These are phyloP conservation scores for Lithospermum erythrorhizon DNA, from an alignment of 257 asterid genomes.

Conservation along the genomic window DNA sequence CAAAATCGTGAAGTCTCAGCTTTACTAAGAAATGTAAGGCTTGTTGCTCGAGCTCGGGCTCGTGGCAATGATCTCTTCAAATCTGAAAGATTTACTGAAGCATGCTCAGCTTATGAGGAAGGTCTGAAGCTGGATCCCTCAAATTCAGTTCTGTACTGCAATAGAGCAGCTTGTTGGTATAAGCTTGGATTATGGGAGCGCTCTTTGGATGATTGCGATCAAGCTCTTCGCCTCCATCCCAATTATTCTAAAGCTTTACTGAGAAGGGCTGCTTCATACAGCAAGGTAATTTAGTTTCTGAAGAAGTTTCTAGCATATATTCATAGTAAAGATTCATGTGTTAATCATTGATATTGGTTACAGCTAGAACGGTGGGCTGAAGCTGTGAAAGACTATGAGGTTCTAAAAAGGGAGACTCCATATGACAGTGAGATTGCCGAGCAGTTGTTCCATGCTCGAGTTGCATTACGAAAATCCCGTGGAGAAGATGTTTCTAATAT, in stretches of 20 bases:
- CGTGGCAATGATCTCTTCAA: conserved; percentile 63
- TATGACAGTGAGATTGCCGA: conserved; percentile 67
- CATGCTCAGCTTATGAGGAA: conserved; percentile 61
- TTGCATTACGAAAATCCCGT: conserved; percentile 53
- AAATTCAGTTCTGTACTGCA: conserved; percentile 58
- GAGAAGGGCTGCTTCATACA: conserved; percentile 76
- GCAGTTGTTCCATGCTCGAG: conserved; percentile 63
- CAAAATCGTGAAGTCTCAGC: conserved; percentile 32
- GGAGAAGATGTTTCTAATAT: conserved; percentile 73
- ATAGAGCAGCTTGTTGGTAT: conserved; percentile 86
- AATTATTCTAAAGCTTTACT: conserved; percentile 73
- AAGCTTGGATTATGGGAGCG: conserved; percentile 74
- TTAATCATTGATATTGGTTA: conserved; percentile 7
- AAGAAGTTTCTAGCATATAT: background rate
- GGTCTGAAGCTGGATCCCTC: conserved; percentile 53
- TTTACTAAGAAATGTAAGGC: conserved; percentile 32
- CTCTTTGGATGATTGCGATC: conserved; percentile 73
- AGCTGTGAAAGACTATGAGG: conserved; percentile 82
- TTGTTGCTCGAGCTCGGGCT: conserved; percentile 52
- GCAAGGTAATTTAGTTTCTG: conserved; percentile 39
- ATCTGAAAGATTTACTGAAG: conserved; percentile 62
- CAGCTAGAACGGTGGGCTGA: conserved; percentile 87
- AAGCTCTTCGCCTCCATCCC: conserved; percentile 73
- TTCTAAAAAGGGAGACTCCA: conserved; percentile 58
- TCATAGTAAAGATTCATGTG: background rate